Evolutionary conservation across 2,329 filamentous ascomycete genomes (phyloP), one percentile per base, ranked within the genome.

Genomic region (Colletotrichum karsti): DNA sequence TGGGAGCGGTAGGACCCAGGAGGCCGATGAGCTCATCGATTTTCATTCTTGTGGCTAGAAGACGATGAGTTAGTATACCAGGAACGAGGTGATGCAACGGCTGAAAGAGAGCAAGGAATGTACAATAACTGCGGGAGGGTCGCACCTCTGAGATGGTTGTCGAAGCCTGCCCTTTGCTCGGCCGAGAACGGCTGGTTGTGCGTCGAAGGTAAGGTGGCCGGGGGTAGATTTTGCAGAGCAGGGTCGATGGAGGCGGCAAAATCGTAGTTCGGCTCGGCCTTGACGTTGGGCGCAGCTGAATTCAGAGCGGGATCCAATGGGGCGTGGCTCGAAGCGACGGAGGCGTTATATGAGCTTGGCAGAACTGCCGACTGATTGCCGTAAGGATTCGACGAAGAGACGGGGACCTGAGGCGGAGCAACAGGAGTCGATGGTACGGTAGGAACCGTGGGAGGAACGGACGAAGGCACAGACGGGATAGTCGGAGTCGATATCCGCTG

Each of bases 11-110:
- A 59, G 88, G 85, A 72, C 90, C 88, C 69, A 92, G 85, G 72
- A 84, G 77, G 69, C 82, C 80, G 73, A 95, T 89, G 44, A 96
- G 89, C 73, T 95, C 91, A 77, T 91, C 88, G 74, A 96, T 89
- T 75, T 87, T 89, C 80, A 94, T 91, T 76, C 87, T 90, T 80
- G 87, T 88, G 77, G 85, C 88, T 89, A 78, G 71, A 78, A 69
- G 69, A 73, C 71, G 33, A 8, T 35, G 74, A 75, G 81, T 88
- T 78, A 88, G 85, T 77, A 74, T 75, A 73, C 72, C 71, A 76
- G 69, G 73, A 67, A 71, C n/a, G 71, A 65, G 73, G 71, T 69
- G 72, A 59, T 62, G 53, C 53, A 24, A 67, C 51, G 26, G 64
- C 64, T 64, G 74, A 80, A 79, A 73, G 78, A 73, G 72, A 73